These are phyloP conservation scores for Toxoplasma gondii DNA, from an alignment of 169 alveolate species.

Conservation along the genomic window DNA sequence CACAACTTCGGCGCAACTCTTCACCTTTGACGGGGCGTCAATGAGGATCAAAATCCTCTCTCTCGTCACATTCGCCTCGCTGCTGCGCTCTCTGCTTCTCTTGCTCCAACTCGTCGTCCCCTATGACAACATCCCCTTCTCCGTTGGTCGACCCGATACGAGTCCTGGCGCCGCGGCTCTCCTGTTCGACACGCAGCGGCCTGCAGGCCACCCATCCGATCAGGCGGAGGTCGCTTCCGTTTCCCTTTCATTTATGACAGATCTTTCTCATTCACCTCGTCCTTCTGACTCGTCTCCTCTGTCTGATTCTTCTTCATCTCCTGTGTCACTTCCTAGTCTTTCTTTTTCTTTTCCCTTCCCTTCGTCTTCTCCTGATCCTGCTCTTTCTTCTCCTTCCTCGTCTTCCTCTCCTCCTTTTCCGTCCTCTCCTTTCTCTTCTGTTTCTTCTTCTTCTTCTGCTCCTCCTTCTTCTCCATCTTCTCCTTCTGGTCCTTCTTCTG, in stretches of 20 bases:
- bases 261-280: not conserved
- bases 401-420: not conserved
- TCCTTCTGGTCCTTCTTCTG: not conserved
- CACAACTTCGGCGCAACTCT: not conserved
- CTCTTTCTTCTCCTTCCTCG: not conserved
- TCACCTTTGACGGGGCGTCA: not conserved
- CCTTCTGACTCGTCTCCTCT: not conserved
- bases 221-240: not conserved
- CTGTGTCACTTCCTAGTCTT: not conserved
- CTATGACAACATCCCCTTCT: not conserved
- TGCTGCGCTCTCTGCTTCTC: slow-evolving; percentile 23
- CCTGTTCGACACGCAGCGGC: too few species aligned
- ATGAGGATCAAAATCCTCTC: not conserved
- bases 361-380: not conserved
- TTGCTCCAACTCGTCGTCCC: not conserved
- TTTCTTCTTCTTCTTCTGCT: not conserved
- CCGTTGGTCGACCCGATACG: not conserved
- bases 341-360: not conserved
- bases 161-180: not conserved
- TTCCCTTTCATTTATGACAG: not conserved
- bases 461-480: not conserved
- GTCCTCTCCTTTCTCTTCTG: not conserved
- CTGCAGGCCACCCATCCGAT: too few species aligned
- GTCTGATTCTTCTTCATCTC: not conserved
- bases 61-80: slow-evolving; percentile 14